Percentiles rank a stretch among this genome's conserved stretches.
Conservation (phyloP, 495 filamentous ascomycete species). For the Penicillium argentinense region DNA sequence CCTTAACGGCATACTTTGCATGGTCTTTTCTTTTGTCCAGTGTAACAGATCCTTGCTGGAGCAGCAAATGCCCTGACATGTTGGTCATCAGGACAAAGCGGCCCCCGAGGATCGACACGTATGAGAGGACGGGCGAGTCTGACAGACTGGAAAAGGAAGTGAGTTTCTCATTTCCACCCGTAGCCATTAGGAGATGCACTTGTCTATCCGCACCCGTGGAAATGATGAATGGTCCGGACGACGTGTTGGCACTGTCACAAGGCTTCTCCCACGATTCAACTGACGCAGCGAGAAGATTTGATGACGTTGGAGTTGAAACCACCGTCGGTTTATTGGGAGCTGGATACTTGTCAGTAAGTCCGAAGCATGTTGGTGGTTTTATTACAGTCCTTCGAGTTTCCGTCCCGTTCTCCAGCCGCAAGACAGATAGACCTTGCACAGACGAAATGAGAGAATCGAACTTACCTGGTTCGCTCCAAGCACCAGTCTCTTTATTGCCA, state of each 20-base stretch:
- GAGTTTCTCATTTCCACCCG: conserved; percentile 20
- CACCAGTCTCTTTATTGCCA: conserved; percentile 32
- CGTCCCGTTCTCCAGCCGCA: too few relatives aligned
- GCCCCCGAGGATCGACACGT: conserved; percentile 32
- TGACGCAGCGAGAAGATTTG: conserved; percentile 57
- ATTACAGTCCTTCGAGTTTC: too few relatives aligned
- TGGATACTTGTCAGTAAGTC: conserved; percentile 22
- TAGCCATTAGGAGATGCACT: conserved; percentile 44
- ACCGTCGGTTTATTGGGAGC: conserved; percentile 48
- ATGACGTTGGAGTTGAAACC: conserved; percentile 43
- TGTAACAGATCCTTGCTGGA: conserved; percentile 37
- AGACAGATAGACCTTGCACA: too few relatives aligned
- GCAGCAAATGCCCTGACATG: conserved; percentile 64
- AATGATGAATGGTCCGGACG: conserved; percentile 32
- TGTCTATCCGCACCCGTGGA: conserved; percentile 55
- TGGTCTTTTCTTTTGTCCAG: conserved; percentile 58
- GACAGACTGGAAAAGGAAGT: conserved; percentile 42
- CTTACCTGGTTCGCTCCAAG: conserved; percentile 54
- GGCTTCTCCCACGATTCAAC: conserved; percentile 37
- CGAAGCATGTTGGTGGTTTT: too few relatives aligned
- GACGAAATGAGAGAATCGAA: not conserved
- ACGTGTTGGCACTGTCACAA: conserved; percentile 7
- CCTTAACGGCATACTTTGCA: conserved; percentile 61
- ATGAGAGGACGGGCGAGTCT: conserved; percentile 61
- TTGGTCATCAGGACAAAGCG: conserved; percentile 47